A percentile compares a stretch with the other conserved stretches of the same genome.
These are phyloP conservation scores for Puccinia hordei DNA, from an alignment of 1,284 basidiomycete genomes.

Conservation along the genomic window DNA sequence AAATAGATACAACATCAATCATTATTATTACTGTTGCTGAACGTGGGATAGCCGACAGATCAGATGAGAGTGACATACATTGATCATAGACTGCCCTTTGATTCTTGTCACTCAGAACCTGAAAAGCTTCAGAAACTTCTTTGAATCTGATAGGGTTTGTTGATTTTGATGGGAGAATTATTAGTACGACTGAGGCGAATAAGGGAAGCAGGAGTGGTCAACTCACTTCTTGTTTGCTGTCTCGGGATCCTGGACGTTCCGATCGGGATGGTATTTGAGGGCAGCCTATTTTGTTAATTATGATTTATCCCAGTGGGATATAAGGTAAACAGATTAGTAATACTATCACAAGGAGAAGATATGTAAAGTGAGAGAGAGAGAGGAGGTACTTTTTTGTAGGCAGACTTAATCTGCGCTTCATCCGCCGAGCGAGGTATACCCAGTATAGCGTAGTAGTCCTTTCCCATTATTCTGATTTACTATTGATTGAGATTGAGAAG, in stretches of 20 bases:
- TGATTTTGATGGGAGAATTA: background rate
- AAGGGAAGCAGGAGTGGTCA: background rate
- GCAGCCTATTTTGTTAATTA: slow-evolving; percentile 62
- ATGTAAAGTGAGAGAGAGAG: background rate
- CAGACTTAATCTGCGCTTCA: slow-evolving; percentile 57
- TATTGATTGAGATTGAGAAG: no score
- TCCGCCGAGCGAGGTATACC: slow-evolving; percentile 57
- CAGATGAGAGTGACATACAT: slow-evolving; percentile 58
- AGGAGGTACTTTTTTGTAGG: slow-evolving; percentile 53
- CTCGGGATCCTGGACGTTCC: slow-evolving; percentile 76
- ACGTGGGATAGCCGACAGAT: background rate
- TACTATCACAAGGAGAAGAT: background rate
- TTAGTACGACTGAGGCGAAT: slow-evolving; percentile 7
- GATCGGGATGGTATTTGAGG: slow-evolving; percentile 88
- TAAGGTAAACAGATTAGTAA: background rate
- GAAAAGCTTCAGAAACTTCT: slow-evolving; percentile 91
- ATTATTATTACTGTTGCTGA: no score
- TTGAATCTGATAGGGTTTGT: slow-evolving; percentile 8
- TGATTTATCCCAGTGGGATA: no score
- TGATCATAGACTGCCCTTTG: slow-evolving; percentile 93
- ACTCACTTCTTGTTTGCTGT: slow-evolving; percentile 75
- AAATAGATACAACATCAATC: no score
- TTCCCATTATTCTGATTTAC: slow-evolving; percentile 58
- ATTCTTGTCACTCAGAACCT: slow-evolving; percentile 89
- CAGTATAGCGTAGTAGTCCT: slow-evolving; percentile 59